These are phyloP conservation scores for Trichophyton rubrum DNA, from an alignment of 2,329 filamentous ascomycete species.

Conservation along the genomic window DNA sequence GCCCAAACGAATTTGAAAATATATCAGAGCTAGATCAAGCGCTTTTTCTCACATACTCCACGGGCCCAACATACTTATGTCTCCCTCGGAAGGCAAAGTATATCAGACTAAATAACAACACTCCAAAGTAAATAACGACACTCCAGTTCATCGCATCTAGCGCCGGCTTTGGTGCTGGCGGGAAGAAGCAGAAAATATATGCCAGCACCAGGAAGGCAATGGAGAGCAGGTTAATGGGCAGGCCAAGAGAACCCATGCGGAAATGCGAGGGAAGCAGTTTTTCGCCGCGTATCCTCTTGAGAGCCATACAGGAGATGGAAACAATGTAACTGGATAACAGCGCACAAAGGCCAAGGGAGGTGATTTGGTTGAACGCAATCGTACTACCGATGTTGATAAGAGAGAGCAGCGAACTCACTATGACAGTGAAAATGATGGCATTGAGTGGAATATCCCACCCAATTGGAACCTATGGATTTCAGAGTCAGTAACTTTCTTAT, in stretches of 20 bases:
- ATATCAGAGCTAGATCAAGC: neutral
- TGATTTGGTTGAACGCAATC: slow-evolving; percentile 33
- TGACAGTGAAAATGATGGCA: slow-evolving; percentile 36
- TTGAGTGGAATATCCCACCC: slow-evolving; percentile 35
- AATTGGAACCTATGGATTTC: slow-evolving; percentile 19
- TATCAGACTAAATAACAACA: slow-evolving; percentile 27
- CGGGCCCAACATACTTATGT: slow-evolving; percentile 20
- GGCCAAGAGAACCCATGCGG: slow-evolving; percentile 28
- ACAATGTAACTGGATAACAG: slow-evolving; percentile 34
- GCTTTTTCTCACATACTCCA: slow-evolving; percentile 2
- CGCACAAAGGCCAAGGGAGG: slow-evolving; percentile 32
- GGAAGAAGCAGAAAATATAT: slow-evolving; percentile 12
- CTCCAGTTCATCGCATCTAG: slow-evolving; percentile 16
- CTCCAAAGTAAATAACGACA: slow-evolving; percentile 31
- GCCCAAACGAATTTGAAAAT: neutral
- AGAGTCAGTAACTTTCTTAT: neutral
- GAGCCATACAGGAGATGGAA: slow-evolving; percentile 35
- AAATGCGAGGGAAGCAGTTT: slow-evolving; percentile 33
- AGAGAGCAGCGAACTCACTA: slow-evolving; percentile 33
- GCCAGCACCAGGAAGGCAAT: slow-evolving; percentile 7
- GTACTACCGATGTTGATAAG: slow-evolving; percentile 42
- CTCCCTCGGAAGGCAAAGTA: slow-evolving; percentile 27
- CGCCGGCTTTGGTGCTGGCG: neutral
- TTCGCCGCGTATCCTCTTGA: slow-evolving; percentile 30
- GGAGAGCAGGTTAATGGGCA: slow-evolving; percentile 8